Evolutionary conservation across 2,329 filamentous ascomycete genomes (phyloP).

Genomic region (Xylariaceae sp.): DNA sequence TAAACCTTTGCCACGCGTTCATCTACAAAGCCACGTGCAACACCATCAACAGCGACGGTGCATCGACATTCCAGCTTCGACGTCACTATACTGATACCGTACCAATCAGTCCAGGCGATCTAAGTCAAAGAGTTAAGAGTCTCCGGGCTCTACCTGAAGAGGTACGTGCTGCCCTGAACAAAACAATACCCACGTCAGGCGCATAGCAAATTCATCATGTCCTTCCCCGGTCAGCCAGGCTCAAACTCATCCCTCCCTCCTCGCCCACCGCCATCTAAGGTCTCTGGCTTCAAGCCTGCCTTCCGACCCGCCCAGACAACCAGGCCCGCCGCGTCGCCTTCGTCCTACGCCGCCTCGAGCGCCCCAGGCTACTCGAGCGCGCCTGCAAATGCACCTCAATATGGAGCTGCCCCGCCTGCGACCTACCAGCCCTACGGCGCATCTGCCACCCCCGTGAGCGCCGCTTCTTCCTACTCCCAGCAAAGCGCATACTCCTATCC

Average conservation of each 20-base stretch:
- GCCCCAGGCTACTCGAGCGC: slow-evolving; percentile 32
- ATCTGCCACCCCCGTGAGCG: slow-evolving; percentile 21
- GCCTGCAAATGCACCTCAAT: slow-evolving; percentile 37
- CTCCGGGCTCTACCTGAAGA: slow-evolving; percentile 27
- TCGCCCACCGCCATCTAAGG: slow-evolving; percentile 63
- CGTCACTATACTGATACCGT: neutral
- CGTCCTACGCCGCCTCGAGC: slow-evolving; percentile 32
- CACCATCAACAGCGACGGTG: no score
- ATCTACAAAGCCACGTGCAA: no score
- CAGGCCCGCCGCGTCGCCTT: slow-evolving; percentile 27
- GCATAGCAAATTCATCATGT: slow-evolving; percentile 66
- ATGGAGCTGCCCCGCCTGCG: slow-evolving; percentile 37
- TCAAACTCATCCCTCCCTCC: slow-evolving; percentile 65
- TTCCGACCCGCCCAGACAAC: slow-evolving; percentile 37
- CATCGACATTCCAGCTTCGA: no score
- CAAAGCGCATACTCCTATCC: slow-evolving; percentile 27
- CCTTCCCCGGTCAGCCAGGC: slow-evolving; percentile 83
- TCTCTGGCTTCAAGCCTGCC: slow-evolving; percentile 46
- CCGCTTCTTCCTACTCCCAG: slow-evolving; percentile 18
- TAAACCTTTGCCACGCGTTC: no score
- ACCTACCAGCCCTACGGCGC: slow-evolving; percentile 37
- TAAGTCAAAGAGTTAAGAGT: slow-evolving; percentile 1
- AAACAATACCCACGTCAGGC: slow-evolving; percentile 27
- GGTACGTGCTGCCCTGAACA: slow-evolving; percentile 44
- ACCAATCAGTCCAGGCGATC: neutral